A percentile compares a stretch with the other conserved stretches of the same genome.
Conservation (phyloP, 768 basidiomycete genomes). For the Phaeolepiota aurea region DNA sequence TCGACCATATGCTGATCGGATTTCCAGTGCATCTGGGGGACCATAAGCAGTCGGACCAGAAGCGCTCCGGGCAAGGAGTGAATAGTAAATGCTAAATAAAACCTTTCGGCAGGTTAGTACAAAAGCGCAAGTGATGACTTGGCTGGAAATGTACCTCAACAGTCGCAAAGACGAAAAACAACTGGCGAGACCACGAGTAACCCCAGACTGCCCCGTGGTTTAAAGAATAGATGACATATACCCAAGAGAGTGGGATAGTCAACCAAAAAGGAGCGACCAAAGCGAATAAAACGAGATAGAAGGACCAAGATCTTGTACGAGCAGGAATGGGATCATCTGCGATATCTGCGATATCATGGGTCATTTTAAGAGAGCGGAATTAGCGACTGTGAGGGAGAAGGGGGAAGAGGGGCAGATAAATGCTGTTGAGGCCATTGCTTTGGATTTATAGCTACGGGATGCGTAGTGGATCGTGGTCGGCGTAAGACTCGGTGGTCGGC, state of each 20-base stretch:
- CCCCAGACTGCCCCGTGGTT: slow-evolving; percentile 31
- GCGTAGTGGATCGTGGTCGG: too few relatives aligned
- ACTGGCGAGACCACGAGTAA: slow-evolving; percentile 26
- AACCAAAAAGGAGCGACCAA: slow-evolving; percentile 60
- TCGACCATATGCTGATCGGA: slow-evolving; percentile 51
- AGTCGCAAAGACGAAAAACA: slow-evolving; percentile 40
- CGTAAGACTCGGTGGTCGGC: too few relatives aligned
- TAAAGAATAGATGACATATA: slow-evolving; percentile 45
- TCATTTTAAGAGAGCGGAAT: neutral
- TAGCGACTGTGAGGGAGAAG: neutral
- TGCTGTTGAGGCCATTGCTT: neutral
- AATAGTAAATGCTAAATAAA: slow-evolving; percentile 62
- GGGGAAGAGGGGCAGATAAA: neutral
- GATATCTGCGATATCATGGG: slow-evolving; percentile 19
- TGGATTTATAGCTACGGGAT: too few relatives aligned
- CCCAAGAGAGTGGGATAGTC: slow-evolving; percentile 56
- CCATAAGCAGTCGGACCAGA: slow-evolving; percentile 35
- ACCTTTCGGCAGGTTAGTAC: slow-evolving; percentile 30
- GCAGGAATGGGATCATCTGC: slow-evolving; percentile 28
- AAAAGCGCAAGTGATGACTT: slow-evolving; percentile 2
- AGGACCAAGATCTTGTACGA: slow-evolving; percentile 37
- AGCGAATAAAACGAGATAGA: slow-evolving; percentile 49
- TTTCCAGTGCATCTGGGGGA: slow-evolving; percentile 43
- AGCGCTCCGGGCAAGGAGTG: slow-evolving; percentile 37
- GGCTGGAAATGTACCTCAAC: slow-evolving; percentile 41